Evolutionary conservation across 176 grass and related monocot species (phyloP).

Genomic region (maize (Zea mays)): Zm-B73-REFERENCE-NAM-5.0 NC_050096.1:11848001-11848500

Average conservation of each 20-base stretch:
- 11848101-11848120: slow-evolving; percentile 28
- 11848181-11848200: slow-evolving; percentile 22
- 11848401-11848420: not conserved
- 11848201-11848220: slow-evolving; percentile 36
- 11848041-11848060: slow-evolving; percentile 13
- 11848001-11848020: slow-evolving; percentile 6
- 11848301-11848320: not conserved
- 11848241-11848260: slow-evolving; percentile 1
- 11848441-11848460: not conserved
- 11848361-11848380: slow-evolving; percentile 4
- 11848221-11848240: slow-evolving; percentile 24
- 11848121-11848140: slow-evolving; percentile 34
- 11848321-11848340: not conserved
- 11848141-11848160: slow-evolving; percentile 11
- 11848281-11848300: not conserved
- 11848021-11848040: not conserved
- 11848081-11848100: slow-evolving; percentile 30
- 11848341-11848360: not conserved
- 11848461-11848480: not conserved
- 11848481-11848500: not conserved
- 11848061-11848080: not conserved
- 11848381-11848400: not conserved
- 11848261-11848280: not conserved
- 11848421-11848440: slow-evolving; percentile 6
- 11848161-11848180: slow-evolving; percentile 46